These are phyloP conservation scores for Aspergillus pseudotamarii DNA, from an alignment of 2,329 filamentous ascomycete species.

Conservation along the genomic window DNA sequence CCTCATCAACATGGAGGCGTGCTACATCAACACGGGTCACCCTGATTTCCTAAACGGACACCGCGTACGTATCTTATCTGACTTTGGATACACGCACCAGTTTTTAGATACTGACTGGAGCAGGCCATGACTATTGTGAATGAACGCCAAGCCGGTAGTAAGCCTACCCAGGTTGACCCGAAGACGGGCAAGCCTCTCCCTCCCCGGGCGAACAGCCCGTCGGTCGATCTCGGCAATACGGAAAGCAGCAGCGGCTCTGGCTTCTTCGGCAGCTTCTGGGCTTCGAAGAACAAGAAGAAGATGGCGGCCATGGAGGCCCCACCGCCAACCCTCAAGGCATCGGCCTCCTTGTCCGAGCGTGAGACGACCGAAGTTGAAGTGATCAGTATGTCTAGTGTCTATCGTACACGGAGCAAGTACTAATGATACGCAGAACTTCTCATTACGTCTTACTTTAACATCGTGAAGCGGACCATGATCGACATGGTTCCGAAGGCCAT, in stretches of 20 bases:
- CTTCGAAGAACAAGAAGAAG: conserved; percentile 99
- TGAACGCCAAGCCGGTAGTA: conserved; percentile 78
- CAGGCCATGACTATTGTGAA: conserved; percentile 97
- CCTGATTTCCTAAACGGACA: conserved; percentile 97
- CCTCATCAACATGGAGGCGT: conserved; percentile 91
- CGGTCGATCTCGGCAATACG: conserved; percentile 57
- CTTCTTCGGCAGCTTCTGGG: conserved; percentile 98
- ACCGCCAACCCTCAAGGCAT: conserved; percentile 89
- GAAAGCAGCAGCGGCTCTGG: conserved; percentile 64
- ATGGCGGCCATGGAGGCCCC: conserved; percentile 99
- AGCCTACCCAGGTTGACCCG: conserved; percentile 93
- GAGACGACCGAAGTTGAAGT: conserved; percentile 97
- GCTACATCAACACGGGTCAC: conserved; percentile 98
- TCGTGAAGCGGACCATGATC: conserved; percentile 97
- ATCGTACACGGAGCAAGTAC: not conserved
- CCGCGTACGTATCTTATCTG: conserved; percentile 57
- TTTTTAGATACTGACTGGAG: conserved; percentile 21
- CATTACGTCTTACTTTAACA: conserved; percentile 97
- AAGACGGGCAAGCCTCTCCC: conserved; percentile 97
- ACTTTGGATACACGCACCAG: not conserved
- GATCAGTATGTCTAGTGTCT: conserved; percentile 70
- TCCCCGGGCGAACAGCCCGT: conserved; percentile 74
- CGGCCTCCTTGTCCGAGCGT: conserved; percentile 88
- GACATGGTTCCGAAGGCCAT: conserved; percentile 99
- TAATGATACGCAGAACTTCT: conserved; percentile 69